Evolutionary conservation across 164 flowering plant genomes (phyloP).

Genomic region (Liriodendron chinense): DNA sequence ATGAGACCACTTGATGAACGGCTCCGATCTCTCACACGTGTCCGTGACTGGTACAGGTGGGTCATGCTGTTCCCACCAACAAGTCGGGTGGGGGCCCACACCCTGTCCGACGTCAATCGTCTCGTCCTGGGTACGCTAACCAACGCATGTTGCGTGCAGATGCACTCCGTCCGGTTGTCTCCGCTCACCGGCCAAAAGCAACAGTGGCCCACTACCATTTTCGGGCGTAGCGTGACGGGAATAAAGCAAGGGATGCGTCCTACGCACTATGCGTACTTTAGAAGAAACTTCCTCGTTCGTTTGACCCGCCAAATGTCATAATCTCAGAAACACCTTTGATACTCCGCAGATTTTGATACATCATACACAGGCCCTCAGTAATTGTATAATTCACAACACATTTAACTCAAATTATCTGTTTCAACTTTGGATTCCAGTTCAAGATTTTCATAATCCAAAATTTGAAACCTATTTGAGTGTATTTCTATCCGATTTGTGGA

Average conservation of each 20-base stretch:
- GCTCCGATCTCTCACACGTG: too few species aligned
- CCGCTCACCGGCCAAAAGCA: conserved; percentile 4
- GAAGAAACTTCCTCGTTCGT: neutral
- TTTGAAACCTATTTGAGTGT: neutral
- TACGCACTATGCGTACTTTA: conserved; percentile 6
- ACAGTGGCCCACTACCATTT: neutral
- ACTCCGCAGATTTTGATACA: too few species aligned
- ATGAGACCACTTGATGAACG: too few species aligned
- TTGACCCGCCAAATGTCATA: too few species aligned
- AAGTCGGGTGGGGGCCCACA: too few species aligned
- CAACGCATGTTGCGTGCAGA: neutral
- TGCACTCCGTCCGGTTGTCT: neutral
- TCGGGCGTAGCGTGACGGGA: neutral
- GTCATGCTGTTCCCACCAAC: too few species aligned
- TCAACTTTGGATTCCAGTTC: neutral
- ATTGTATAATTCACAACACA: too few species aligned
- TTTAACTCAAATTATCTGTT: neutral
- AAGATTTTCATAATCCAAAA: neutral
- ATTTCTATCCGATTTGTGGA: neutral
- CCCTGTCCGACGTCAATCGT: too few species aligned
- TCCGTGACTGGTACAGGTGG: too few species aligned
- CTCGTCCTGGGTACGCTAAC: neutral
- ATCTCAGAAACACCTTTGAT: too few species aligned
- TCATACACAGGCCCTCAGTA: too few species aligned
- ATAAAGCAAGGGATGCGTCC: conserved; percentile 1